Percentiles rank a stretch among this genome's conserved stretches.
Evolutionary conservation across 768 basidiomycete genomes (phyloP).

Genomic region (Kwoniella botswanensis): DNA sequence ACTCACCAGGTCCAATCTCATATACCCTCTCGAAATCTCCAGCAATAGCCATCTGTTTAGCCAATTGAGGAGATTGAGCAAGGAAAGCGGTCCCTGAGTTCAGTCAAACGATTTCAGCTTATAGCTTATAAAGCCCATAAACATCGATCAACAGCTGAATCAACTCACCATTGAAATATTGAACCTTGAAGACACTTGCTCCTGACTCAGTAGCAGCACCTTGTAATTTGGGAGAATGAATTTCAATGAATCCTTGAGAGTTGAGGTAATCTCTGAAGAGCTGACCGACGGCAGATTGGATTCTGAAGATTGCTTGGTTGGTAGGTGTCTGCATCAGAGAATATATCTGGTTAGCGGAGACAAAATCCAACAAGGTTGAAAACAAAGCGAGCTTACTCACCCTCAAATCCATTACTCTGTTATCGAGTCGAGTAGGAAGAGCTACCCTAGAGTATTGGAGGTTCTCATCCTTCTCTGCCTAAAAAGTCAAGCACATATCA

Average conservation of each 20-base stretch:
- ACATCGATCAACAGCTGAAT: no score
- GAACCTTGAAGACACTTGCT: conserved; percentile 95
- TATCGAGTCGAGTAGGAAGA: conserved; percentile 91
- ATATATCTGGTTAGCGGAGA: no score
- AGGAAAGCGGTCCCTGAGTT: conserved; percentile 79
- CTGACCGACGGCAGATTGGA: conserved; percentile 86
- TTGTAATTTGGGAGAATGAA: conserved; percentile 96
- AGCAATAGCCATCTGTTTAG: conserved; percentile 99
- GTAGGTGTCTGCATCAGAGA: conserved; percentile 96
- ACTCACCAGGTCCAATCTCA: conserved; percentile 74
- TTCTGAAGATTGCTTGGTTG: conserved; percentile 91
- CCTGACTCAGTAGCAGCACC: conserved; percentile 96
- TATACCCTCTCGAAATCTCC: conserved; percentile 98
- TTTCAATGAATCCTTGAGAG: conserved; percentile 80
- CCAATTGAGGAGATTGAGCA: conserved; percentile 94
- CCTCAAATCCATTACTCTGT: conserved; percentile 89
- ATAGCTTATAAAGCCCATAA: background rate
- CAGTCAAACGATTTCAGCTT: no score
- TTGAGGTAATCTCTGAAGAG: conserved; percentile 84
- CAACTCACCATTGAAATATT: conserved; percentile 87
- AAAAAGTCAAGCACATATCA: background rate
- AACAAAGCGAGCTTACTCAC: no score
- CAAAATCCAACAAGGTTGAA: no score
- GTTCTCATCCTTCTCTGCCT: conserved; percentile 53
- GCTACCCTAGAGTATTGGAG: conserved; percentile 69